Base-by-base conservation (phyloP, 1,284 basidiomycete species). In the Austroboletus niveus region DNA sequence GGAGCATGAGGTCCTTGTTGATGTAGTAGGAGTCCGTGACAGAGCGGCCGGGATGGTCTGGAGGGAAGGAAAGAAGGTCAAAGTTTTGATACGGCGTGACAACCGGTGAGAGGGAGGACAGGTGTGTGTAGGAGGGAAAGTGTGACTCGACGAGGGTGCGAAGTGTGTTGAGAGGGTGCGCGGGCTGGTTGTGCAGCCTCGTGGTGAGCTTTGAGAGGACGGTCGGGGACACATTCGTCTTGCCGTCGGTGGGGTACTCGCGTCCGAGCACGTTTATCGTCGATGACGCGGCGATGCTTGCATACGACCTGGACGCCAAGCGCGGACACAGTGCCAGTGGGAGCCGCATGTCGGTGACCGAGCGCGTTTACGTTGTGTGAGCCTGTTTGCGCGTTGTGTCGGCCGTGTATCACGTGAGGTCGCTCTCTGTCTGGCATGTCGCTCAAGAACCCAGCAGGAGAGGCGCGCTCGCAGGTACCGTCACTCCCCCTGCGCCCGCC, bases 11-110 rank as follows among this genome's bases (percentile, higher is more conserved):
- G 59, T 84, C 75, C 59, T 80, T 80, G 76, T 99, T 99, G 61
- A 98, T 76, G 70, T 99, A 99, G 78, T 99, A 99, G 61, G 89
- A 93, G 74, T 99, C 97, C 27, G 92, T 92, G 44, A 84, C 76
- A 20, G 85, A 80, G 51, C 97, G 84, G 2, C 97, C 97, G 1
- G 96, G 95, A 68, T 99, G 97, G 74, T 98, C 94, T 6, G 76
- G 65, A 0, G 96, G 87, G 72, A 99, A 98, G 14, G 92, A 94
- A 22, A 99, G 85, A 60, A 96, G 91, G 71, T 98, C 97, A 71
- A 99, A 99, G 75, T 99, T 99, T 71, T 95, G 85, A 63, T 80
- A 77, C 2, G 94, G 91, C 1, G 92, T 86, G 48, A 99, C 97
- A 48, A 98, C 76, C 0, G 97, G 94, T 1, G 92, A 90, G 50